Base-by-base conservation (phyloP, 331 rosid genomes). In the Pyrus hybrid region DNA sequence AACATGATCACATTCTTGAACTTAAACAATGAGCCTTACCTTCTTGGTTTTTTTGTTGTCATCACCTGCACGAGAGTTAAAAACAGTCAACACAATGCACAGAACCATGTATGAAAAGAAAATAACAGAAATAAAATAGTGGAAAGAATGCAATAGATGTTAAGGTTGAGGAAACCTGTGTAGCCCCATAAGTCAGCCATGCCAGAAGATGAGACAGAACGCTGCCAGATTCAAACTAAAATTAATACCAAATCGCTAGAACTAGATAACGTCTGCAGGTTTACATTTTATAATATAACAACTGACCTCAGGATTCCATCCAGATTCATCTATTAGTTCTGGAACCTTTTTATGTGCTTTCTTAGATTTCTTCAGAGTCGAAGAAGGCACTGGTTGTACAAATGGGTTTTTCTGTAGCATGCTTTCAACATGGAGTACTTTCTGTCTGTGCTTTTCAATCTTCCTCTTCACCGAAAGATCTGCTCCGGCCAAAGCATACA, bases 401-500 rank as follows among this genome's bases (percentile, higher is more conserved):
- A 94, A 92, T 26, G 84, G 93, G 67, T 92, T 94, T 83, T 89
- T 92, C 75, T 79, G 84, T 13, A 94, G 85, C 67, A 92, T 12
- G 41, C 96, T 89, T 49, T 94, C 99, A 47, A 79, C 71, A 32
- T 22, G 89, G 65, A 94, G 96, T 43, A 92, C 92, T 41, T 83
- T 94, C 14, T 88, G 91, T 61, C 97, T 84, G 28, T 92, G 87
- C 56, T 94, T 94, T 71, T 94, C 97, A 54, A 94, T 94, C 89
- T 91, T 94, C 82, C 80, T 82, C 86, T 87, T 90, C 80, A 91
- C 95, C 9, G 89, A 83, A 78, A 91, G 88, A 85, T 93, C 97
- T 93, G 84, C 23, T 32, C n/a, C 75, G 8, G 37, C 28, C 43
- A 61, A 81, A 77, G 37, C 18, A 71, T 0, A 74, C 8, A 60